Conservation (phyloP, 169 alveolate genomes). For the Perkinsus olseni region DNA sequence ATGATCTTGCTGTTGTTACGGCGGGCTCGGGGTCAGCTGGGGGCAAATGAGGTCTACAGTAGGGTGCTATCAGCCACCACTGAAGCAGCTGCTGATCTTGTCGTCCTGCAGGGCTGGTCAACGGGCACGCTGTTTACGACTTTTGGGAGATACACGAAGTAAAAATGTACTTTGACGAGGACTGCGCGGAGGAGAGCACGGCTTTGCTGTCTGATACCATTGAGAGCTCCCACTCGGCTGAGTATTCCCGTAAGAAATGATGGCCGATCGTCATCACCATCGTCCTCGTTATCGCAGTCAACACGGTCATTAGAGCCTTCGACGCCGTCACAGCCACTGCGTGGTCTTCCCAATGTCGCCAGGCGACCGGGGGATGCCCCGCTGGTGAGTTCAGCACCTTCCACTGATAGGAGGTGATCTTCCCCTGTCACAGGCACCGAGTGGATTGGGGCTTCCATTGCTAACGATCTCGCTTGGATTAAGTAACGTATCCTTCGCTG, state of each 20-base stretch:
- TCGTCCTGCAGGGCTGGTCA: neutral
- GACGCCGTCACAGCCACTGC: neutral
- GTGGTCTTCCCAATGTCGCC: neutral
- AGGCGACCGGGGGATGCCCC: neutral
- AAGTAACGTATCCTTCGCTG: neutral
- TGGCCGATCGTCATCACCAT: too few relatives aligned
- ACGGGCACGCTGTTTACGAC: neutral
- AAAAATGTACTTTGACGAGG: neutral
- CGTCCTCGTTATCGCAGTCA: neutral
- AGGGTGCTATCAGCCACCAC: too few relatives aligned
- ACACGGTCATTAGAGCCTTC: neutral
- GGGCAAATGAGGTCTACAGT: too few relatives aligned
- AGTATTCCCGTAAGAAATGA: neutral
- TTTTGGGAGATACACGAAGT: neutral
- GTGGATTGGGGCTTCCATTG: neutral
- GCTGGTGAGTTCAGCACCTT: neutral
- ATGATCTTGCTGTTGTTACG: too few relatives aligned
- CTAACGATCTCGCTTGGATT: neutral
- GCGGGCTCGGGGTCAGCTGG: too few relatives aligned
- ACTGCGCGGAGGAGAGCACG: neutral
- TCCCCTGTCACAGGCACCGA: neutral
- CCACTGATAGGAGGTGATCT: neutral
- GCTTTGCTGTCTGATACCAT: neutral
- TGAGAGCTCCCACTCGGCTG: neutral
- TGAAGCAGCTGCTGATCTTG: too few relatives aligned